Base-by-base conservation (phyloP, 2,329 filamentous ascomycete species). In the Clarireedia sp. region DNA sequence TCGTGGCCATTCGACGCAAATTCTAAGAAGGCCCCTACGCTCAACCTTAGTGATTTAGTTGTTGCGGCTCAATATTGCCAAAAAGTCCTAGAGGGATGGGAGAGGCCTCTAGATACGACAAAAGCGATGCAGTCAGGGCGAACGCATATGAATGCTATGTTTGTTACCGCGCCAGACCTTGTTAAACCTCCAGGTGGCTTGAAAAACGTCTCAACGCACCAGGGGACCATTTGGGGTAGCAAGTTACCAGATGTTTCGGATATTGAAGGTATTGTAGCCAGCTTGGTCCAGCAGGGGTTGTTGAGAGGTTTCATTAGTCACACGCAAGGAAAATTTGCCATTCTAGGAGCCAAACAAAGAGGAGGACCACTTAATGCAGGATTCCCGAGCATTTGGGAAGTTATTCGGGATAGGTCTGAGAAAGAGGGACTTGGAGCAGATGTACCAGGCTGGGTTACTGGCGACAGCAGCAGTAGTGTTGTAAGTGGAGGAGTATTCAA, bases 291-390 rank as follows among this genome's bases (percentile, higher is more conserved):
- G 49, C 89, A 95, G 70, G 89, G 87, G 0, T 74, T 96, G 23
- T 76, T 96, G 67, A 83, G 86, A 62, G 92, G 91, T 1, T 96
- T 91, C 66, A 79, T 96, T 26, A 88, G 87, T 16, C 89, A 95
- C 65, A 80, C 80, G 24, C 83, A 85, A 66, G 79, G 80, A 44
- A 84, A 87, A 48, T 90, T 96, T 66, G 90, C 90, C 12, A 88
- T 96, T 44, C 82, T 87, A 51, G 90, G 91, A 2, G 83, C 87
- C 23, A 86, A 85, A 74, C 78, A 78, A 57, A 80, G 79, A 60
- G 80, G 79, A 4, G 79, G 81, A 23, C 79, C 85, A 0, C 71
- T 89, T 19, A 75, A 75, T 36, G 86, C 86, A 1, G 89, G 88
- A 0, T 96, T 92, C 74, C 90, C 91, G 1, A 75, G 74, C 44